Conservation (phyloP, 176 grass and related monocot genomes). For the Avena sativa region DNA sequence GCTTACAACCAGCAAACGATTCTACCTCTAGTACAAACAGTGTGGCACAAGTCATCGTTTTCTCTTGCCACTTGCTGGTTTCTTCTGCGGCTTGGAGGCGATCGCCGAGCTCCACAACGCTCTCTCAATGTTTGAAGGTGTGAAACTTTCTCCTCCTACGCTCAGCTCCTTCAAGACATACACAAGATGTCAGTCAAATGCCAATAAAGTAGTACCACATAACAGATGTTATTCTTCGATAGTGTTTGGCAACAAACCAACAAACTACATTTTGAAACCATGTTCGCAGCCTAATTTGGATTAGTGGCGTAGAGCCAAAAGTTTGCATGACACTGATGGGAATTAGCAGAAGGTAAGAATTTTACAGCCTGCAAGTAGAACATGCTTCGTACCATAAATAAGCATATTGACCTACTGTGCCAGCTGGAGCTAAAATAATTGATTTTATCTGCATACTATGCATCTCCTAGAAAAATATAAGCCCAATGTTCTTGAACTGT, state of each 20-base stretch:
- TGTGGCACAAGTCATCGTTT: conserved; percentile 48
- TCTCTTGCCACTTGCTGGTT: conserved; percentile 53
- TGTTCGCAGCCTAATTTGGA: not conserved
- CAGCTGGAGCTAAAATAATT: not conserved
- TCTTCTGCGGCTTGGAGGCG: conserved; percentile 45
- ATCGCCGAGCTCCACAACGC: conserved; percentile 80
- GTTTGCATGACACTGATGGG: not conserved
- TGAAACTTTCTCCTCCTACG: conserved; percentile 62
- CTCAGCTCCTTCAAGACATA: conserved; percentile 73
- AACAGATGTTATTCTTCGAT: too few species aligned
- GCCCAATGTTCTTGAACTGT: not conserved
- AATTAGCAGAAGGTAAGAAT: not conserved
- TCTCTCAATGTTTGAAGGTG: conserved; percentile 69
- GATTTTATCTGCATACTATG: not conserved
- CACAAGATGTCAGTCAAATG: conserved; percentile 31
- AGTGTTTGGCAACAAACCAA: not conserved
- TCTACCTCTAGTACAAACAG: conserved; percentile 13
- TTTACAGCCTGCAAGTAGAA: conserved; percentile 6
- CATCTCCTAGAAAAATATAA: not conserved
- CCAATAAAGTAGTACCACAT: not conserved
- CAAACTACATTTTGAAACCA: conserved; percentile 9
- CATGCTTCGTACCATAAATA: not conserved
- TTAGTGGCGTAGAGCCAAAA: not conserved
- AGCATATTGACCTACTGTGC: not conserved
- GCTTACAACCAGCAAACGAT: not conserved